A percentile compares a stretch with the other conserved stretches of the same genome.
These are phyloP conservation scores for Metarhizium sp. DNA, from an alignment of 2,329 filamentous ascomycete species.

Conservation along the genomic window DNA sequence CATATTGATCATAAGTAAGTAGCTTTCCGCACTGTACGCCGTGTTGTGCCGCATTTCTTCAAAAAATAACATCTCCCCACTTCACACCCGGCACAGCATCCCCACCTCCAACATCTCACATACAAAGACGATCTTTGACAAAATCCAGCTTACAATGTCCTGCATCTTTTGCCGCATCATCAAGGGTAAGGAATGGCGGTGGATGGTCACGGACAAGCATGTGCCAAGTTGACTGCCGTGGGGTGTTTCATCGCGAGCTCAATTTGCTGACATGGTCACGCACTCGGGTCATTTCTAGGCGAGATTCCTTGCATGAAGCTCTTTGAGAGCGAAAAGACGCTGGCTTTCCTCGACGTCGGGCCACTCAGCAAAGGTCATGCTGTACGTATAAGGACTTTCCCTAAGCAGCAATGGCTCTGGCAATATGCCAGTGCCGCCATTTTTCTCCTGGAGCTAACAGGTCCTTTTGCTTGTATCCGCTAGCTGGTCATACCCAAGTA, in stretches of 20 bases:
- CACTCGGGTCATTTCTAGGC: conserved; percentile 40
- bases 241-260: neutral
- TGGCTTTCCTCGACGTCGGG: conserved; percentile 94
- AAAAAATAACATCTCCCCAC: neutral
- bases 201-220: neutral
- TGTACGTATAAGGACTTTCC: conserved; percentile 41
- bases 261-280: neutral
- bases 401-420: neutral
- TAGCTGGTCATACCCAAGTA: conserved; percentile 94
- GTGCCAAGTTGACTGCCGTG: neutral
- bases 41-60: neutral
- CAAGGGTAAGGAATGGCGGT: conserved; percentile 52
- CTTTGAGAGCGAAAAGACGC: conserved; percentile 84
- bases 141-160: conserved; percentile 18
- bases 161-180: conserved; percentile 99
- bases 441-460: neutral
- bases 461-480: neutral
- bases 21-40: too few relatives aligned
- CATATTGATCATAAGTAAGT: too few relatives aligned
- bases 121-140: neutral
- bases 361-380: conserved; percentile 83
- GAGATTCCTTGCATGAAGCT: conserved; percentile 97
- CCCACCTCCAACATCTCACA: neutral
- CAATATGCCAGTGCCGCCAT: neutral
- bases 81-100: neutral